Percentiles rank a stretch among this genome's conserved stretches.
Evolutionary conservation across 2,329 filamentous ascomycete species (phyloP).

Genomic region (Aschersonia sp.): DNA sequence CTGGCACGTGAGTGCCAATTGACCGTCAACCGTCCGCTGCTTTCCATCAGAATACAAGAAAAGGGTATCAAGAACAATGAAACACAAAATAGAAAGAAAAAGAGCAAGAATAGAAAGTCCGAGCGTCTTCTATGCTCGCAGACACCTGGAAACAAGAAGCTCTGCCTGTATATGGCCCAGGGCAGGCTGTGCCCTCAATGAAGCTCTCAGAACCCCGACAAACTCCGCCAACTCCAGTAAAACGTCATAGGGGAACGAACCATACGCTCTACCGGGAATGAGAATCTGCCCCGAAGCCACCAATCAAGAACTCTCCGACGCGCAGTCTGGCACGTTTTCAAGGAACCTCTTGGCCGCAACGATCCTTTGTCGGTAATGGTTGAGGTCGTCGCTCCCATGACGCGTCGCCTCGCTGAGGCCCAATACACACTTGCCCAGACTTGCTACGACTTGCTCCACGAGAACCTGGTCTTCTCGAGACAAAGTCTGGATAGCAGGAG

Average conservation of each 20-base stretch:
- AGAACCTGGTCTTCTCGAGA: slow-evolving; percentile 42
- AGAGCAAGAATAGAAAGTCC: neutral
- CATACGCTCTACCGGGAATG: too few species aligned
- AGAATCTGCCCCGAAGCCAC: too few species aligned
- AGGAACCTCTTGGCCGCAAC: slow-evolving; percentile 61
- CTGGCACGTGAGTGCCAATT: too few species aligned
- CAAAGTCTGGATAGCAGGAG: slow-evolving; percentile 31
- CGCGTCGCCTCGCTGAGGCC: slow-evolving; percentile 39
- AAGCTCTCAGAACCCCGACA: too few species aligned
- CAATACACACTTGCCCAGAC: slow-evolving; percentile 44
- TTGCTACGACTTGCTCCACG: slow-evolving; percentile 44
- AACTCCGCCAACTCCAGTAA: too few species aligned
- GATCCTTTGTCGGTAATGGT: slow-evolving; percentile 54
- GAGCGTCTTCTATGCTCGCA: neutral
- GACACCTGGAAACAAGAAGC: too few species aligned
- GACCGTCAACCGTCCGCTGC: too few species aligned
- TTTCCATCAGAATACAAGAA: too few species aligned
- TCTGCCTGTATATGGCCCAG: too few species aligned
- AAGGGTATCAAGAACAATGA: neutral
- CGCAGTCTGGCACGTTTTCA: slow-evolving; percentile 23
- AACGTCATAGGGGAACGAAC: too few species aligned
- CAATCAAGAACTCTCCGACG: neutral
- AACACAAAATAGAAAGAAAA: neutral
- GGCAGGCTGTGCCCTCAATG: too few species aligned
- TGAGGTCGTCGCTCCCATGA: slow-evolving; percentile 41